These are phyloP conservation scores for Aureobasidium sp. DNA, from an alignment of 2,329 filamentous ascomycete species.

Conservation along the genomic window DNA sequence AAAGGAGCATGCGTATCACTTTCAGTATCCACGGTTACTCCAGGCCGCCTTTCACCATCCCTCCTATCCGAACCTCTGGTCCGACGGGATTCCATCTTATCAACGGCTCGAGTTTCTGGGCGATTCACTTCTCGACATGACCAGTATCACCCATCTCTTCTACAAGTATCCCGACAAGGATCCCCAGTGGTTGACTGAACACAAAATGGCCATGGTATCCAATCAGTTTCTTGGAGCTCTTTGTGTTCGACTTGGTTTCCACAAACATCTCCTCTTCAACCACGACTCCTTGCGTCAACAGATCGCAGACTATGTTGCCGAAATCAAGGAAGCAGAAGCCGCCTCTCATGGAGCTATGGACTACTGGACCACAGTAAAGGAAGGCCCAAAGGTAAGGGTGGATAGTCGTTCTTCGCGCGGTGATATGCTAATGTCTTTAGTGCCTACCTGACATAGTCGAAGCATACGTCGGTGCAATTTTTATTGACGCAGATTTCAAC, in stretches of 20 bases:
- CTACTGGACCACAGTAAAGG: conserved; percentile 58
- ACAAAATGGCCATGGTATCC: conserved; percentile 99
- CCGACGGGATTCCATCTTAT: conserved; percentile 72
- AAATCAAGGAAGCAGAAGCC: conserved; percentile 47
- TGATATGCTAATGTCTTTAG: conserved; percentile 10
- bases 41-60: conserved; percentile 83
- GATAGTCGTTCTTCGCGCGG: neutral
- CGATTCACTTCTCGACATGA: conserved; percentile 81
- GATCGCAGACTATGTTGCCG: conserved; percentile 46
- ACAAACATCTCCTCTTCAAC: conserved; percentile 57
- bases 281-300: conserved; percentile 42
- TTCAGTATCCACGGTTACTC: conserved; percentile 66
- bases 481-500: conserved; percentile 79
- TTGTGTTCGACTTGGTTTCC: conserved; percentile 67
- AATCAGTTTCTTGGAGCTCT: conserved; percentile 88
- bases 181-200: conserved; percentile 94
- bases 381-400: conserved; percentile 51
- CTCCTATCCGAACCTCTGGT: conserved; percentile 62
- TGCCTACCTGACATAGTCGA: conserved; percentile 81
- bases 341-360: conserved; percentile 45
- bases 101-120: conserved; percentile 89
- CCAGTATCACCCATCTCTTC: conserved; percentile 74
- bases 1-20: conserved; percentile 52
- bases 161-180: conserved; percentile 66
- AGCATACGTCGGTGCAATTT: conserved; percentile 80